Conservation (phyloP, 768 basidiomycete species). For the Panaeolus cyanescens region DNA sequence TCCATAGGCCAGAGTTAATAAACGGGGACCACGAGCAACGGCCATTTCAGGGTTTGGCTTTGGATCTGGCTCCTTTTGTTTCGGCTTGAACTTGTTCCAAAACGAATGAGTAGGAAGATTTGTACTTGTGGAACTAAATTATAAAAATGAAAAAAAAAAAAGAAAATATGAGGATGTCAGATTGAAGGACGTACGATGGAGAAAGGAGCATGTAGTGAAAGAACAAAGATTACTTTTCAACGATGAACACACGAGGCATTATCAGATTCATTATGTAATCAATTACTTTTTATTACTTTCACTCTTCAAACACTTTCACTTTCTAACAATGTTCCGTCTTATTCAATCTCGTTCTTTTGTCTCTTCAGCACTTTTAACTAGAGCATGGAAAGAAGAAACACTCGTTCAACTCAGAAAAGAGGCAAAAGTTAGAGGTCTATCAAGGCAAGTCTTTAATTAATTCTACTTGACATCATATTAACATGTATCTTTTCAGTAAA, state of each 20-base stretch:
- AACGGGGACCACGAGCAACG: constrained; percentile 63
- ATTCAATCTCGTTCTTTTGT: constrained; percentile 31
- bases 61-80: constrained; percentile 64
- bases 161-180: constrained; percentile 26
- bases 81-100: constrained; percentile 74
- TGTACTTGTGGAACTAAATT: constrained; percentile 63
- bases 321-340: constrained; percentile 15
- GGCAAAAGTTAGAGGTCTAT: constrained; percentile 55
- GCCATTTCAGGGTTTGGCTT: constrained; percentile 51
- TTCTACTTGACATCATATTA: constrained; percentile 7
- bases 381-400: constrained; percentile 56
- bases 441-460: constrained; percentile 42
- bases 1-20: constrained; percentile 79
- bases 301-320: constrained; percentile 14
- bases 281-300: constrained; percentile 13
- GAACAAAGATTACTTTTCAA: constrained; percentile 31
- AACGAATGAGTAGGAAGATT: constrained; percentile 56
- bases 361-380: constrained; percentile 57
- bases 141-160: constrained; percentile 34
- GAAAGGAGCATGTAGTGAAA: constrained; percentile 75
- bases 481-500: neutral
- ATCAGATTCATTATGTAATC: constrained; percentile 12
- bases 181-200: constrained; percentile 62
- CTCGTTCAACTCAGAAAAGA: constrained; percentile 52
- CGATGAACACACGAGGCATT: constrained; percentile 64